Evolutionary conservation across 2,329 filamentous ascomycete genomes (phyloP).

Genomic region (Coleophoma eucalyptorum): DNA sequence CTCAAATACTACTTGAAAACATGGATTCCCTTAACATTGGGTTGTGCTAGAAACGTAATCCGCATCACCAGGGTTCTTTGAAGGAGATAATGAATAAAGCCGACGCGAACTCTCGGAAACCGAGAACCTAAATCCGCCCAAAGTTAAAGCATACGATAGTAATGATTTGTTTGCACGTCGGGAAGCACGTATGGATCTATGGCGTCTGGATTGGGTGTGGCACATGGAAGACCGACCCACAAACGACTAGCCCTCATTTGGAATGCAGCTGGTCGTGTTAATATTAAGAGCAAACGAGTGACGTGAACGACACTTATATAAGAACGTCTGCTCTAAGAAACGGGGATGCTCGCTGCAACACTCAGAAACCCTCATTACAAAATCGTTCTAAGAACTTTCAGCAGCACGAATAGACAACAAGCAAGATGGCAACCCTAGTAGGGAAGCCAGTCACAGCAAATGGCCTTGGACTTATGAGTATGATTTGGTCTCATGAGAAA

Average conservation of each 20-base stretch:
- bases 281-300: background rate
- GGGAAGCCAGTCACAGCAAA: conserved; percentile 43
- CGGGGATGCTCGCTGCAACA: background rate
- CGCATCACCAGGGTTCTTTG: too few species aligned
- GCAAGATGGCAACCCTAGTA: conserved; percentile 15
- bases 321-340: background rate
- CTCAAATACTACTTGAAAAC: too few species aligned
- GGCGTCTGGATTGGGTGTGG: too few species aligned
- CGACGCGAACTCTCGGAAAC: too few species aligned
- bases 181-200: too few species aligned
- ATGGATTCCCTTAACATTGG: too few species aligned
- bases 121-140: too few species aligned
- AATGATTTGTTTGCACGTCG: too few species aligned
- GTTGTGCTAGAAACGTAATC: too few species aligned
- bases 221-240: too few species aligned
- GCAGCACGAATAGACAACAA: background rate
- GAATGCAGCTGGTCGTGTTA: background rate
- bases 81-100: too few species aligned
- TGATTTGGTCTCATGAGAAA: background rate
- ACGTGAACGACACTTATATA: background rate
- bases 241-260: background rate
- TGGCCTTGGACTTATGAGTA: conserved; percentile 47
- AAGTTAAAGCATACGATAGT: too few species aligned
- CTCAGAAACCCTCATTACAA: background rate
- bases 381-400: background rate